Conservation (phyloP, 2,329 filamentous ascomycete genomes). For the Endocalyx cinctus region DNA sequence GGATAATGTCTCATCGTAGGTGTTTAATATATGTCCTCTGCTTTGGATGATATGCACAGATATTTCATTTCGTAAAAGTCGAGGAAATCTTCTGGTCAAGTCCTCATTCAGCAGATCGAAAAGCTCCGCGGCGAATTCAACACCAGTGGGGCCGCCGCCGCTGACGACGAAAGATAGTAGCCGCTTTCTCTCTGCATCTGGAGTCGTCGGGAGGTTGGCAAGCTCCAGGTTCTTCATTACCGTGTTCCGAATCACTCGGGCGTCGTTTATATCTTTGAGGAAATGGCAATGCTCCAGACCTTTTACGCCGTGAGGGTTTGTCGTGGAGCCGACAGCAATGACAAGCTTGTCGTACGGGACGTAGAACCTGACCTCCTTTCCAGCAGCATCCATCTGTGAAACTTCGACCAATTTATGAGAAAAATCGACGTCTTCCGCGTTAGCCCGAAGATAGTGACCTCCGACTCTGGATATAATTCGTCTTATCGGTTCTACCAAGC, state of each 20-base stretch:
- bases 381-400: conserved; percentile 64
- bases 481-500: conserved; percentile 87
- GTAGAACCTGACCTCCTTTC: conserved; percentile 79
- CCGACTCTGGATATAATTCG: conserved; percentile 72
- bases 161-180: conserved; percentile 94
- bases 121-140: conserved; percentile 95
- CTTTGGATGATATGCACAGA: conserved; percentile 97
- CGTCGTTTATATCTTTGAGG: conserved; percentile 92
- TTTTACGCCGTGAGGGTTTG: conserved; percentile 93
- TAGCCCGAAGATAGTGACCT: conserved; percentile 86
- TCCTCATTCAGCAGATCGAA: conserved; percentile 97
- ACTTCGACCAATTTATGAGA: conserved; percentile 87
- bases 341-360: conserved; percentile 97
- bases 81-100: conserved; percentile 75
- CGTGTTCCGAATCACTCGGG: conserved; percentile 80
- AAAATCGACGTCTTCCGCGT: conserved; percentile 86
- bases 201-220: conserved; percentile 87
- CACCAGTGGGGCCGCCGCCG: conserved; percentile 91
- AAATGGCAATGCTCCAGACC: conserved; percentile 92
- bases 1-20: conserved; percentile 92
- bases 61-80: conserved; percentile 90
- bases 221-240: conserved; percentile 86
- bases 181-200: conserved; percentile 79
- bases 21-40: conserved; percentile 91
- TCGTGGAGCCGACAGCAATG: conserved; percentile 83